Percentiles rank a stretch among this genome's conserved stretches.
Evolutionary conservation across 352 stramenopile genomes (phyloP).

Genomic region (Stephanocyclus meneghinianus): DNA sequence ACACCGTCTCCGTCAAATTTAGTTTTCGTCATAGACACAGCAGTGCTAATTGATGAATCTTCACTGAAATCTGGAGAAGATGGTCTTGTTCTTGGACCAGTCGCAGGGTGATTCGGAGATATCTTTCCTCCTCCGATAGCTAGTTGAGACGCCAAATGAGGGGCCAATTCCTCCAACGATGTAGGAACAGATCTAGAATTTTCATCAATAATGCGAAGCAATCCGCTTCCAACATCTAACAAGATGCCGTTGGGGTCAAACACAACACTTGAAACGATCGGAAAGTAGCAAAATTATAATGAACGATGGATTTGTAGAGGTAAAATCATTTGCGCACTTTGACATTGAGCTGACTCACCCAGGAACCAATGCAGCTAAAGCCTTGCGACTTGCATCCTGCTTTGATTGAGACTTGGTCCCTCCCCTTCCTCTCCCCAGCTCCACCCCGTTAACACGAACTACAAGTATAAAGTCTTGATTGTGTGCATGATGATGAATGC

Average conservation of each 20-base stretch:
- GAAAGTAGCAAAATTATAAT: neutral
- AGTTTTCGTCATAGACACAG: conserved; percentile 35
- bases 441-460: conserved; percentile 62
- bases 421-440: conserved; percentile 60
- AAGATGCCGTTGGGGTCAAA: conserved; percentile 67
- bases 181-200: conserved; percentile 15
- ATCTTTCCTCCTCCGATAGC: conserved; percentile 52
- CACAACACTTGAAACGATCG: conserved; percentile 32
- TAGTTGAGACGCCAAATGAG: conserved; percentile 67
- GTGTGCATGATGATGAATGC: conserved; percentile 1
- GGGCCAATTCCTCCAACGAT: conserved; percentile 58
- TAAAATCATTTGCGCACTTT: neutral
- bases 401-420: conserved; percentile 63
- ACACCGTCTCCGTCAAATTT: conserved; percentile 15
- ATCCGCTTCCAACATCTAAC: conserved; percentile 25
- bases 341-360: conserved; percentile 3
- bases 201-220: conserved; percentile 5
- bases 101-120: neutral
- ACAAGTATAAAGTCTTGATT: conserved; percentile 58
- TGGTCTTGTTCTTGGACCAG: neutral
- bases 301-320: neutral
- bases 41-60: conserved; percentile 50
- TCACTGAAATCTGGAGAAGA: conserved; percentile 45
- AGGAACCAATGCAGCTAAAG: conserved; percentile 60
- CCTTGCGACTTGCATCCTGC: conserved; percentile 67